These are phyloP conservation scores for Fusarium sp. DNA, from an alignment of 2,329 filamentous ascomycete genomes.

Conservation along the genomic window DNA sequence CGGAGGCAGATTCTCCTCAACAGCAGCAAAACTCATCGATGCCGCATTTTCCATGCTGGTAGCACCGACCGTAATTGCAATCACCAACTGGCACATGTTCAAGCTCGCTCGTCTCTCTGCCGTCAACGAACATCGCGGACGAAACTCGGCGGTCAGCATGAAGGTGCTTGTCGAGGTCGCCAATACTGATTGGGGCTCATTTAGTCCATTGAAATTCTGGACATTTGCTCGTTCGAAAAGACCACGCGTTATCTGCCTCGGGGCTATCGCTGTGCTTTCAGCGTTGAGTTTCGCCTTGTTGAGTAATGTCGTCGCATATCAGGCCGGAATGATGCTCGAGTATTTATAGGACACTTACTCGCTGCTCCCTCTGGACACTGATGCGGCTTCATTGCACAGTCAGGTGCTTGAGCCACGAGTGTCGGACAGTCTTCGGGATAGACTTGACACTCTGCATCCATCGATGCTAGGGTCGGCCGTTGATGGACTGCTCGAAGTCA, in stretches of 20 bases:
- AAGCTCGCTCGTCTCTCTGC: slow-evolving; percentile 31
- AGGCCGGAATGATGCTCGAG: slow-evolving; percentile 19
- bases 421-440: neutral
- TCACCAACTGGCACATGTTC: slow-evolving; percentile 33
- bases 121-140: slow-evolving; percentile 20
- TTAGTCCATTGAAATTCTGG: slow-evolving; percentile 31
- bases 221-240: slow-evolving; percentile 19
- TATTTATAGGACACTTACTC: slow-evolving; percentile 21
- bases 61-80: slow-evolving; percentile 11
- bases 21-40: slow-evolving; percentile 31
- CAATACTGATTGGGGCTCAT: slow-evolving; percentile 27
- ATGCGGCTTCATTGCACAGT: neutral
- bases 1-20: slow-evolving; percentile 14
- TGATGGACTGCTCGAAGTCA: slow-evolving; percentile 4
- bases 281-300: slow-evolving; percentile 25
- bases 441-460: neutral
- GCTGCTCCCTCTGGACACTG: neutral
- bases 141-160: slow-evolving; percentile 29
- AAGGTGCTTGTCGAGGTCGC: slow-evolving; percentile 29
- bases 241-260: slow-evolving; percentile 21
- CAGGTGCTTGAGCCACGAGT: neutral
- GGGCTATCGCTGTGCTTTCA: slow-evolving; percentile 18
- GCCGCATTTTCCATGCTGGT: slow-evolving; percentile 30
- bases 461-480: neutral
- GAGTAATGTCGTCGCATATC: slow-evolving; percentile 24